Evolutionary conservation across 2,329 filamentous ascomycete species (phyloP).

Genomic region (Paraphaeosphaeria minitans): DNA sequence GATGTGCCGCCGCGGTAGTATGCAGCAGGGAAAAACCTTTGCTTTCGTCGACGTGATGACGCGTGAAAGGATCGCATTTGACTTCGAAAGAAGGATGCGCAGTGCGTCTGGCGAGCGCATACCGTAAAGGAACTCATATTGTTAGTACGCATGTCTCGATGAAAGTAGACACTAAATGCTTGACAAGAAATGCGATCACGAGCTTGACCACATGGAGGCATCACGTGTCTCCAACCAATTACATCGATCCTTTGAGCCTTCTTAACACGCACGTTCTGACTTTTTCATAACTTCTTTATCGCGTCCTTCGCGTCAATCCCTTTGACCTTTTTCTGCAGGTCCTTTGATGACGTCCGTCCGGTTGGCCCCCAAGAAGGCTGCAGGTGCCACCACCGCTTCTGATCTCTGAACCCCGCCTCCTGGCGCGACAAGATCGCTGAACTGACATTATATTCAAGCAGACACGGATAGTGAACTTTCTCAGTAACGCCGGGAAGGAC

Average conservation of each 20-base stretch:
- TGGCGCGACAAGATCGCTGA: neutral
- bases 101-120: neutral
- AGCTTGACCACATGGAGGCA: neutral
- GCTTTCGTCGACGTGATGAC: neutral
- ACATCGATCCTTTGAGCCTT: neutral
- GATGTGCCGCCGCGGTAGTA: conserved; percentile 70
- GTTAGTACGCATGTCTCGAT: neutral
- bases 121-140: neutral
- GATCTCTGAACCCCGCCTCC: neutral
- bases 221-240: neutral
- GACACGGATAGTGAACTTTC: neutral
- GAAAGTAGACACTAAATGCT: neutral
- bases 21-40: conserved; percentile 49
- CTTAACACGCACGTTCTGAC: neutral
- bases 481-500: neutral
- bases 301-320: neutral
- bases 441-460: neutral
- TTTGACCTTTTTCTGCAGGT: neutral
- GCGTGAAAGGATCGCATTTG: neutral
- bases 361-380: neutral
- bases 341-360: neutral
- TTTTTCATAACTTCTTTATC: neutral
- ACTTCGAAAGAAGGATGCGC: neutral
- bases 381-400: neutral
- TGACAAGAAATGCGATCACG: neutral